Percentiles rank a stretch among this genome's conserved stretches.
phyloP scores from a whole-genome alignment of 225 moss, liverwort and hornwort species.

The Polytrichum commune region DNA sequence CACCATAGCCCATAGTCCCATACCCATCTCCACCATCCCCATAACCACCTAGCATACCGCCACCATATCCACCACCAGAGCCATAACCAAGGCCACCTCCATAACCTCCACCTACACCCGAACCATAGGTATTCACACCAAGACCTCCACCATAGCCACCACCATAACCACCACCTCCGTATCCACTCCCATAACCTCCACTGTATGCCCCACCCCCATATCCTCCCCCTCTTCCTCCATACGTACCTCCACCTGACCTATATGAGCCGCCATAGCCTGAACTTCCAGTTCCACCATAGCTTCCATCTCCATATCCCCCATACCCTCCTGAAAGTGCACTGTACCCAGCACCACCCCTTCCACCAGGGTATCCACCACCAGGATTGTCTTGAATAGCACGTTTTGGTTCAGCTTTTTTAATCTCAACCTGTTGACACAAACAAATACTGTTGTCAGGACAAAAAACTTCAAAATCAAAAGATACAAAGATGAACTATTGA shows the following conservation, averaged over 20 bases:
- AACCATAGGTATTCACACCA: conserved; percentile 72
- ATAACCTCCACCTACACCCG: conserved; percentile 76
- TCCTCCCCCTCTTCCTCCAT: conserved; percentile 65
- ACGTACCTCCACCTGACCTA: conserved; percentile 69
- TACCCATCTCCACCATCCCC: conserved; percentile 87
- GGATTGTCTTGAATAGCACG: conserved; percentile 79
- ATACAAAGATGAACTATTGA: too few species aligned
- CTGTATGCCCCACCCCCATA: conserved; percentile 69
- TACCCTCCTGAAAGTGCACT: conserved; percentile 56
- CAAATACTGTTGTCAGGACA: too few species aligned
- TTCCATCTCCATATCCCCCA: conserved; percentile 71
- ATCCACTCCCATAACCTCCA: conserved; percentile 68
- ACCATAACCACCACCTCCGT: conserved; percentile 64
- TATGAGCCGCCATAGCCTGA: conserved; percentile 70
- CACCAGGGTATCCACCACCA: conserved; percentile 60
- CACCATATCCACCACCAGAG: conserved; percentile 80
- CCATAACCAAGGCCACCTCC: conserved; percentile 88
- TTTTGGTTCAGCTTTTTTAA: conserved; percentile 94
- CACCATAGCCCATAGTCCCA: conserved; percentile 89
- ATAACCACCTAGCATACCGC: conserved; percentile 85
- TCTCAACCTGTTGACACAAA: conserved; percentile 61
- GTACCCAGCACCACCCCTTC: conserved; percentile 60
- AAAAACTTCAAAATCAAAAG: too few species aligned
- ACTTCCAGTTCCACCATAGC: conserved; percentile 60
- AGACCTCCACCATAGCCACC: conserved; percentile 52